Conservation (phyloP, 345 rosid genomes). For the Tarenaya hassleriana region DNA sequence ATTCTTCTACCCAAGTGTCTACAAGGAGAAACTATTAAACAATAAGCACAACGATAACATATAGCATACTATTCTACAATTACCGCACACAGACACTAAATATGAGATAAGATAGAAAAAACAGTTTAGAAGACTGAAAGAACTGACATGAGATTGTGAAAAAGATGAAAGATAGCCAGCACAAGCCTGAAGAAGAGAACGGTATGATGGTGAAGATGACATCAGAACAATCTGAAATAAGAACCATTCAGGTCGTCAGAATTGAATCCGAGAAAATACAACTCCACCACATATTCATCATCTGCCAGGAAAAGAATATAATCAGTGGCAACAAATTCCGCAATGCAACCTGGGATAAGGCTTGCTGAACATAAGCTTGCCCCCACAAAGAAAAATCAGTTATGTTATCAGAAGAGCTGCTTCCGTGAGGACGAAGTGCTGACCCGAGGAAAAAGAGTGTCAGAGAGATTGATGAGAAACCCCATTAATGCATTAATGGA, state of each 20-base stretch:
- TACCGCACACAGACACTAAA: not conserved
- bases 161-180: slow-evolving; percentile 72
- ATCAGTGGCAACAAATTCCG: not conserved
- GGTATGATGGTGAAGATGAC: slow-evolving; percentile 51
- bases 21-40: not conserved
- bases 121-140: slow-evolving; percentile 16
- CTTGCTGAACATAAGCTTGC: slow-evolving; percentile 61
- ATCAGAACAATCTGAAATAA: slow-evolving; percentile 64
- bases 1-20: not conserved
- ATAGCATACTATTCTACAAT: not conserved
- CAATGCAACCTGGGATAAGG: slow-evolving; percentile 59
- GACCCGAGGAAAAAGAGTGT: slow-evolving; percentile 14
- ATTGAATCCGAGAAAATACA: not conserved
- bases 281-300: not conserved
- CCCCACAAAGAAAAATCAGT: slow-evolving; percentile 70
- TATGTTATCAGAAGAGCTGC: slow-evolving; percentile 40
- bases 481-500: not conserved
- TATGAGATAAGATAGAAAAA: not conserved
- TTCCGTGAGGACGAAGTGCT: slow-evolving; percentile 68
- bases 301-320: not conserved
- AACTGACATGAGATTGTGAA: slow-evolving; percentile 75
- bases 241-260: slow-evolving; percentile 23
- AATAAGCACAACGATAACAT: not conserved
- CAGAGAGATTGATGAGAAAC: slow-evolving; percentile 11
- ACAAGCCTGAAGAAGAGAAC: slow-evolving; percentile 61